These are phyloP conservation scores for Candolleomyces efflorescens DNA, from an alignment of 768 basidiomycete species.

Conservation along the genomic window DNA sequence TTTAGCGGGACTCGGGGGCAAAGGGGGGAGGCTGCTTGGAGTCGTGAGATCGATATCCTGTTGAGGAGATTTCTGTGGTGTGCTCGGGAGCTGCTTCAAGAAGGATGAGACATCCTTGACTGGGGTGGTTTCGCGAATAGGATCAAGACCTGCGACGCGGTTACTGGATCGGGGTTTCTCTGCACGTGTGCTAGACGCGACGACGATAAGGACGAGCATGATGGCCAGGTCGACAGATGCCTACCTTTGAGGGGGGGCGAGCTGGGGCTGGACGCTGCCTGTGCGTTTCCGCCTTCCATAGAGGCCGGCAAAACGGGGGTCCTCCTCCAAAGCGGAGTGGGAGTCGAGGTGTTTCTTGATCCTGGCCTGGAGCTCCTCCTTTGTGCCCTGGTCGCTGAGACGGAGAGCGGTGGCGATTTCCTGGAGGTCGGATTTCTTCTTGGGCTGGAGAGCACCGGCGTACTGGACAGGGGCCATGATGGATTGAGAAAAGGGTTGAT, in stretches of 20 bases:
- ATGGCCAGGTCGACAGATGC: background rate
- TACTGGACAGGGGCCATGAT: slow-evolving; percentile 42
- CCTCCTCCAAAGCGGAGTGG: slow-evolving; percentile 53
- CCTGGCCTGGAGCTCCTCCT: slow-evolving; percentile 56
- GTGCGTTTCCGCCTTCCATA: slow-evolving; percentile 36
- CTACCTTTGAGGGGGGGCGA: slow-evolving; percentile 10
- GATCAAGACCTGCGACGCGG: slow-evolving; percentile 30
- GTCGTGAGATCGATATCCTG: slow-evolving; percentile 18
- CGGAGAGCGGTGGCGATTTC: slow-evolving; percentile 53
- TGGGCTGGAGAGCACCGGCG: slow-evolving; percentile 52
- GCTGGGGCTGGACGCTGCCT: slow-evolving; percentile 34
- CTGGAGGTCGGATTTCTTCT: slow-evolving; percentile 67
- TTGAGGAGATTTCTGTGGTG: slow-evolving; percentile 23
- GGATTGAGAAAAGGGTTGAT: slow-evolving; percentile 22
- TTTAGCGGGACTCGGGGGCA: slow-evolving; percentile 35
- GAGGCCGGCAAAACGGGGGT: slow-evolving; percentile 55
- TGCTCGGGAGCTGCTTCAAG: slow-evolving; percentile 37
- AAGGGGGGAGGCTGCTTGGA: slow-evolving; percentile 36
- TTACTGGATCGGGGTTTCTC: slow-evolving; percentile 21
- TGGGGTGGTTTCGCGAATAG: slow-evolving; percentile 46
- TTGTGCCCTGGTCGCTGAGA: slow-evolving; percentile 53
- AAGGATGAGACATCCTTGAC: slow-evolving; percentile 51
- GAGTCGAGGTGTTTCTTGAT: slow-evolving; percentile 60
- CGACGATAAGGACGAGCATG: background rate
- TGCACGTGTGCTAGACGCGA: slow-evolving; percentile 3